Conservation (phyloP, 1,284 basidiomycete species). For the Chondrostereum purpureum region DNA sequence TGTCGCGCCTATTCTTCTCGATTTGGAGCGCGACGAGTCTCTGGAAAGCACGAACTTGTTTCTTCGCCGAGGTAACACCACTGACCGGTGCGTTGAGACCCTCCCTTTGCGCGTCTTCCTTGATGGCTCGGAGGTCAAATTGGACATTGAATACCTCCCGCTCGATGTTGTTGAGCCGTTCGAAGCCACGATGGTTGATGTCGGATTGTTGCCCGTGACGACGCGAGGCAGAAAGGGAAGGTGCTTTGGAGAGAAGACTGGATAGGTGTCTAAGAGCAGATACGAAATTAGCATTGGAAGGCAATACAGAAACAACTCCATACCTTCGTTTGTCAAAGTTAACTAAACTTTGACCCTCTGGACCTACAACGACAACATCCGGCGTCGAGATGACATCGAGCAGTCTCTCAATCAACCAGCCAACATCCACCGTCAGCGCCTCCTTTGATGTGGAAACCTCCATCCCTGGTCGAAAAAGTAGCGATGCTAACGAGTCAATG, state of each 20-base stretch:
- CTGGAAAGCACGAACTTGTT: constrained; percentile 61
- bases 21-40: constrained; percentile 53
- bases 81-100: constrained; percentile 34
- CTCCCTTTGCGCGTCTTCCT: constrained; percentile 67
- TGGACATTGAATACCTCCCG: constrained; percentile 50
- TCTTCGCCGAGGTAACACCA: constrained; percentile 40
- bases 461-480: constrained; percentile 46
- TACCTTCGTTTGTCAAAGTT: constrained; percentile 80
- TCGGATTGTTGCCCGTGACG: constrained; percentile 44
- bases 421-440: constrained; percentile 63
- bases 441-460: constrained; percentile 39
- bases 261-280: constrained; percentile 48
- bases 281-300: constrained; percentile 8
- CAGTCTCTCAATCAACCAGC: constrained; percentile 75
- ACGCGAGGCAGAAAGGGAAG: constrained; percentile 32
- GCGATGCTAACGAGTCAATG: constrained; percentile 51
- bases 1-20: constrained; percentile 76
- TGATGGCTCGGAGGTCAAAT: constrained; percentile 63
- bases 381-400: constrained; percentile 69
- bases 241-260: constrained; percentile 52
- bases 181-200: constrained; percentile 58
- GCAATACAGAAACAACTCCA: constrained; percentile 13
- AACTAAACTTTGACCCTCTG: constrained; percentile 52
- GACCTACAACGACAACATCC: constrained; percentile 52
- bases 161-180: constrained; percentile 68